These are phyloP conservation scores for Davidsoniella virescens DNA, from an alignment of 2,329 filamentous ascomycete genomes.

Conservation along the genomic window DNA sequence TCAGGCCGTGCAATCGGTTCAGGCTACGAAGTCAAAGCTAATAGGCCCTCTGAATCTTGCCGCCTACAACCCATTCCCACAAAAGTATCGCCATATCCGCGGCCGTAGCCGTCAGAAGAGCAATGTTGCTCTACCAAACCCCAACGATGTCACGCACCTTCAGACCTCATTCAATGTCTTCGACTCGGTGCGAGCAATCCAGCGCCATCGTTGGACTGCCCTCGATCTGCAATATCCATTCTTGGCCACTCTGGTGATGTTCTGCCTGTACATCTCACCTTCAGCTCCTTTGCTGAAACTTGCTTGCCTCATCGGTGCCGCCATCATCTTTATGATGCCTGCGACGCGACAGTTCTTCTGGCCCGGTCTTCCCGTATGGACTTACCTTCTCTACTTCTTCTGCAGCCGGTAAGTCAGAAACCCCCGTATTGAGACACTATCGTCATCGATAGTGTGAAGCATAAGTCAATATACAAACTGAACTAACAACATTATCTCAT, in stretches of 20 bases:
- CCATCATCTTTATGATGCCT: conserved; percentile 60
- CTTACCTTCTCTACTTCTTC: conserved; percentile 84
- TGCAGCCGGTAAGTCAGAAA: conserved; percentile 63
- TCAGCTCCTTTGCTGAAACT: conserved; percentile 67
- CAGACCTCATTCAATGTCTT: conserved; percentile 69
- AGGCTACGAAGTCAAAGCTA: conserved; percentile 25
- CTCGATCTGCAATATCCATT: conserved; percentile 78
- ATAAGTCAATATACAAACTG: neutral
- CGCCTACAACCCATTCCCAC: conserved; percentile 27
- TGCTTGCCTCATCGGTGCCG: conserved; percentile 47
- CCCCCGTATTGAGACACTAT: conserved; percentile 9
- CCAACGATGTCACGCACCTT: conserved; percentile 53
- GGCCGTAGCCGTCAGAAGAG: conserved; percentile 25
- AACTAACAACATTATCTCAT: neutral
- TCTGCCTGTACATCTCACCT: conserved; percentile 70
- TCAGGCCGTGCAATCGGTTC: conserved; percentile 3
- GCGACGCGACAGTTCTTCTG: conserved; percentile 82
- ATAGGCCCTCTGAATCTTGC: conserved; percentile 27
- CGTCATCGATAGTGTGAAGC: neutral
- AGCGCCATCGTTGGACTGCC: conserved; percentile 61
- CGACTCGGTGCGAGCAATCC: conserved; percentile 61
- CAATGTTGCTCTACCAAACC: conserved; percentile 19
- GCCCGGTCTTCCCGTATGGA: conserved; percentile 69
- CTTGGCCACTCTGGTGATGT: conserved; percentile 57
- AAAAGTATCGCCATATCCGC: conserved; percentile 25